These are phyloP conservation scores for Aspergillus hortae DNA, from an alignment of 2,329 filamentous ascomycete genomes.

Conservation along the genomic window DNA sequence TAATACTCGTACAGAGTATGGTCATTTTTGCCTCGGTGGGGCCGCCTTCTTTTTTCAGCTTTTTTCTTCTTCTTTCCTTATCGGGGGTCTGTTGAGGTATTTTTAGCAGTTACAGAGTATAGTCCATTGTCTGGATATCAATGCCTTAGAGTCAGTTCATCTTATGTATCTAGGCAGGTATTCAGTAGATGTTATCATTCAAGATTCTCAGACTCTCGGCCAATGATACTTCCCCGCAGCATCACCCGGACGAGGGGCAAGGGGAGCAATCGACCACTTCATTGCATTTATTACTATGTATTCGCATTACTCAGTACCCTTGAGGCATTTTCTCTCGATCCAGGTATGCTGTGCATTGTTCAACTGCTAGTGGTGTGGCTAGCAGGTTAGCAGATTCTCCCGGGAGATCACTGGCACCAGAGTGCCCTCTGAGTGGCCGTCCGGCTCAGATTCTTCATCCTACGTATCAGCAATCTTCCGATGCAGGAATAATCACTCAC, in stretches of 20 bases:
- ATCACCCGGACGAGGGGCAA: background rate
- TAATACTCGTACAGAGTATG: too few species aligned
- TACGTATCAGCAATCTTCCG: background rate
- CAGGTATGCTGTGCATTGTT: background rate
- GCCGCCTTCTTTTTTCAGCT: conserved; percentile 8
- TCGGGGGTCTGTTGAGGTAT: background rate
- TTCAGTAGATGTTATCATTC: too few species aligned
- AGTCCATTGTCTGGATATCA: background rate
- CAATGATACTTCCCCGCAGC: too few species aligned
- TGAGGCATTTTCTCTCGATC: background rate
- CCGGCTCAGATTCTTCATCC: background rate
- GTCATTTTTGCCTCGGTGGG: conserved; percentile 1
- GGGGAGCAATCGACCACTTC: too few species aligned
- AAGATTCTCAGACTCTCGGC: too few species aligned
- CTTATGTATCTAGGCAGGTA: too few species aligned
- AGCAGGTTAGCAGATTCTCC: too few species aligned
- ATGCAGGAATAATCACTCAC: background rate
- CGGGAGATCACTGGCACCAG: too few species aligned
- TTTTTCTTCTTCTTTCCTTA: background rate
- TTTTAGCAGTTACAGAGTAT: background rate
- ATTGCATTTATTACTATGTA: background rate
- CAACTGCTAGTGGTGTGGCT: background rate
- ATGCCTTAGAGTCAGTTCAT: too few species aligned
- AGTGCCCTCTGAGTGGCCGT: background rate
- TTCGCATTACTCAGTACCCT: background rate